phyloP scores from a whole-genome alignment of 768 basidiomycete species.

The Mycena maculata region DNA sequence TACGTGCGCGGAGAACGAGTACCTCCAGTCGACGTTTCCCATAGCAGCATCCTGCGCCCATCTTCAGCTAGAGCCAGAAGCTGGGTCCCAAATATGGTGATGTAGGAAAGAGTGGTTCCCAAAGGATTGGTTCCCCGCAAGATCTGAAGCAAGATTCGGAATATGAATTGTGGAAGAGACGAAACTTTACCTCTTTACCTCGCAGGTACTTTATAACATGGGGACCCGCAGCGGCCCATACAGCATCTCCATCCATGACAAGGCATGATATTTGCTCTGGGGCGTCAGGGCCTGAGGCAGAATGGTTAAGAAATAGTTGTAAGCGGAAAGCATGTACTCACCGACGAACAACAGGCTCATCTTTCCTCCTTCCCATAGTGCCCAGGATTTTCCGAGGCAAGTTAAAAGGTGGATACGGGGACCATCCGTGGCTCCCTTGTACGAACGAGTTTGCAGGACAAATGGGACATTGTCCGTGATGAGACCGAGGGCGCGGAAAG shows the following conservation, averaged over 20 bases:
- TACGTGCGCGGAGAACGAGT: constrained; percentile 30
- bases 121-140: constrained; percentile 73
- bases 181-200: constrained; percentile 80
- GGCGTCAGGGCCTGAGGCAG: constrained; percentile 80
- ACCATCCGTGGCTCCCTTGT: constrained; percentile 86
- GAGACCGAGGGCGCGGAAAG: constrained; percentile 95
- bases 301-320: constrained; percentile 9
- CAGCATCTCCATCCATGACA: constrained; percentile 84
- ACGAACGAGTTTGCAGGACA: constrained; percentile 83
- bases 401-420: constrained; percentile 88
- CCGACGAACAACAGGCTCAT: constrained; percentile 95
- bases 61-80: constrained; percentile 84
- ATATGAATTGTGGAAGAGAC: constrained; percentile 16
- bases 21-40: constrained; percentile 78
- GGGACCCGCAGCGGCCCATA: constrained; percentile 83
- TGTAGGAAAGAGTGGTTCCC: constrained; percentile 66
- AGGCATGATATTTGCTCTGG: constrained; percentile 79
- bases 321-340: constrained; percentile 56
- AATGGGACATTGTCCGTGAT: constrained; percentile 94
- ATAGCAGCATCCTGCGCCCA: constrained; percentile 80
- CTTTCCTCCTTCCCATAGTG: constrained; percentile 95
- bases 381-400: constrained; percentile 91
- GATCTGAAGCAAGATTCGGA: constrained; percentile 54
- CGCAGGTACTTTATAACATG: constrained; percentile 82
- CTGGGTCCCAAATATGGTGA: constrained; percentile 85